A percentile compares a stretch with the other conserved stretches of the same genome.
Conservation (phyloP, 73 alveolate genomes). For the Paraurostyla sp. region DNA sequence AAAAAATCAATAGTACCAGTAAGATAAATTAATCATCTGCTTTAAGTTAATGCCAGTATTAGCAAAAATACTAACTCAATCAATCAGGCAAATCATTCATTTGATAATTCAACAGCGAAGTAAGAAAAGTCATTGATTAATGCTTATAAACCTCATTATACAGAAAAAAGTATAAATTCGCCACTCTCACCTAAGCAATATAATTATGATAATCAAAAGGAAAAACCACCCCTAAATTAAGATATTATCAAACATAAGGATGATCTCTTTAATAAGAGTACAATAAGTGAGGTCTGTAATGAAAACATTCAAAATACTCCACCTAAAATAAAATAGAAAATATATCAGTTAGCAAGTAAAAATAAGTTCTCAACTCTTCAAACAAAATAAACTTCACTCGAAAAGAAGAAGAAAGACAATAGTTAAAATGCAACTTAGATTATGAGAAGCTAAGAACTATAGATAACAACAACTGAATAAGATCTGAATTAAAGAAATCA, state of each 20-base stretch:
- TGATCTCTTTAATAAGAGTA: neutral
- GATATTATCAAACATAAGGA: too few species aligned
- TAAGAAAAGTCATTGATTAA: neutral
- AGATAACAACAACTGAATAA: neutral
- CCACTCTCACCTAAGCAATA: neutral
- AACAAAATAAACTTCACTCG: too few species aligned
- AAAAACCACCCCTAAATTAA: neutral
- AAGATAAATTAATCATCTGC: constrained; percentile 1
- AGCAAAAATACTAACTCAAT: neutral
- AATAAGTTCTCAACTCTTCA: neutral
- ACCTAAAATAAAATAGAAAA: neutral
- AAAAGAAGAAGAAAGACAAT: too few species aligned
- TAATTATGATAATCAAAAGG: too few species aligned
- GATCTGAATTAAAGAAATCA: neutral
- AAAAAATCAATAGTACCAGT: constrained; percentile 28
- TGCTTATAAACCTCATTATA: neutral
- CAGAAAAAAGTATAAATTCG: neutral
- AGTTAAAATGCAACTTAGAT: too few species aligned
- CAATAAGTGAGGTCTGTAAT: neutral
- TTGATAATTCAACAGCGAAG: neutral
- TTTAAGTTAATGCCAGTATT: neutral
- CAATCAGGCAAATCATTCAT: neutral
- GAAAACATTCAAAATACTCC: constrained; percentile 26
- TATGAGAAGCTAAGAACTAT: neutral
- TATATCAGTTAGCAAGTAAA: constrained; percentile 11